A percentile compares a stretch with the other conserved stretches of the same genome.
Conservation (phyloP, 768 basidiomycete species). For the Boletus reticuloceps region DNA sequence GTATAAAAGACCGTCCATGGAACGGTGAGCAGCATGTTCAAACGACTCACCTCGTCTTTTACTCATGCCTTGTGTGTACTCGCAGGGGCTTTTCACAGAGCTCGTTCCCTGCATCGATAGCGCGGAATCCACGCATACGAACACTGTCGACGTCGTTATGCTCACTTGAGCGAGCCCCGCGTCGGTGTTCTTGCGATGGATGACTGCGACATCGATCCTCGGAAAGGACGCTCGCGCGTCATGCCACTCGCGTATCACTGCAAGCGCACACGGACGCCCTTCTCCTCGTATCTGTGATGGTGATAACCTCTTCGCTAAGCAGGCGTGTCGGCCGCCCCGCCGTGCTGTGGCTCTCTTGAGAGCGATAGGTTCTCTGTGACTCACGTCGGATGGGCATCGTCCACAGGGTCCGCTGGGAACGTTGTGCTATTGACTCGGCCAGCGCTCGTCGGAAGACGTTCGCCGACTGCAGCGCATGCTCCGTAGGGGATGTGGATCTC, state of each 20-base stretch:
- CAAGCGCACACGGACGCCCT: neutral
- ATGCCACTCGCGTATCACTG: conserved; percentile 10
- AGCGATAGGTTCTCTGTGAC: no score
- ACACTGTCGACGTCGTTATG: conserved; percentile 22
- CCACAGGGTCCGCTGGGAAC: neutral
- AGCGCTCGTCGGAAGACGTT: neutral
- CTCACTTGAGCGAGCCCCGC: conserved; percentile 24
- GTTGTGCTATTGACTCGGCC: neutral
- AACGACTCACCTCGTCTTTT: conserved; percentile 1
- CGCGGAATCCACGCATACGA: conserved; percentile 31
- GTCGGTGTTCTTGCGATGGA: conserved; percentile 68
- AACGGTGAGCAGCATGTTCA: conserved; percentile 12
- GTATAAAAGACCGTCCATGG: conserved; percentile 16
- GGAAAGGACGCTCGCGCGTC: conserved; percentile 22
- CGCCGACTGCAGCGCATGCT: neutral
- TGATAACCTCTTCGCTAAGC: neutral
- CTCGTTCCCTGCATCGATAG: conserved; percentile 34
- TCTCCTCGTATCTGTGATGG: neutral
- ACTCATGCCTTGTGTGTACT: conserved; percentile 5
- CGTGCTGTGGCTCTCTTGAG: no score
- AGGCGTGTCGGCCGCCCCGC: neutral
- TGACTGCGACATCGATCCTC: conserved; percentile 67
- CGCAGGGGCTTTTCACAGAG: conserved; percentile 8
- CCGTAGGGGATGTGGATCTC: neutral
- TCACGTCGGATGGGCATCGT: no score